Evolutionary conservation across 257 asterid species (phyloP).

Genomic region (Ligustrum vulgare): DNA sequence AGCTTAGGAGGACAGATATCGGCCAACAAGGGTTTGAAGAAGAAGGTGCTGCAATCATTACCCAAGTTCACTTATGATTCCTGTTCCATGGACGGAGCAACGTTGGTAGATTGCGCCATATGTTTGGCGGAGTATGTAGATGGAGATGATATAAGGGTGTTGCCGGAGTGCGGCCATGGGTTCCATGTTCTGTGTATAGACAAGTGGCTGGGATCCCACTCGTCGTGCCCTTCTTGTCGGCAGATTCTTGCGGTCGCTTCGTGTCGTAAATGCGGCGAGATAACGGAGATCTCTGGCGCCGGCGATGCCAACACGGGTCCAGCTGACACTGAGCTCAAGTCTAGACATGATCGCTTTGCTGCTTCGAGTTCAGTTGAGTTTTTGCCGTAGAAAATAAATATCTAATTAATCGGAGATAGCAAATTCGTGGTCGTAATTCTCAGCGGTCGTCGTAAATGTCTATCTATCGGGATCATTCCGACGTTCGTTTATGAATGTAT

Average conservation of each 20-base stretch:
- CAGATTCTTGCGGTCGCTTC: conserved; percentile 32
- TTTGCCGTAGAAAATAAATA: conserved; percentile 2
- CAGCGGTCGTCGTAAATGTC: not conserved
- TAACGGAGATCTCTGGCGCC: conserved; percentile 17
- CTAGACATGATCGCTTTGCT: not conserved
- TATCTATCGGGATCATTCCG: not conserved
- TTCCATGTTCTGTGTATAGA: conserved; percentile 55
- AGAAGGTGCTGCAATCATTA: conserved; percentile 41
- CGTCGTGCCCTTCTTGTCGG: conserved; percentile 68
- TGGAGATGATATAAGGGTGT: conserved; percentile 54
- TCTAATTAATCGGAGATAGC: not conserved
- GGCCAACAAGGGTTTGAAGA: conserved; percentile 46
- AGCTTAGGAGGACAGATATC: conserved; percentile 4
- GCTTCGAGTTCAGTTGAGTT: conserved; percentile 15
- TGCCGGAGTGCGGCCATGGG: conserved; percentile 64
- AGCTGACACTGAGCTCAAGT: not conserved
- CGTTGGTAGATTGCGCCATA: conserved; percentile 44
- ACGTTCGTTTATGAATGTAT: not conserved
- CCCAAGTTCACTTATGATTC: conserved; percentile 51
- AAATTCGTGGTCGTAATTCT: not conserved
- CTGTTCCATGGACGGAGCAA: conserved; percentile 21
- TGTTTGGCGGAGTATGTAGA: conserved; percentile 47
- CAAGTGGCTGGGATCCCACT: conserved; percentile 63
- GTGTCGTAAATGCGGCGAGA: conserved; percentile 49
- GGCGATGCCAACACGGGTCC: conserved; percentile 1